A percentile compares a stretch with the other conserved stretches of the same genome.
Evolutionary conservation across 1,284 basidiomycete genomes (phyloP).

Genomic region (Coniferiporia sulphurascens): DNA sequence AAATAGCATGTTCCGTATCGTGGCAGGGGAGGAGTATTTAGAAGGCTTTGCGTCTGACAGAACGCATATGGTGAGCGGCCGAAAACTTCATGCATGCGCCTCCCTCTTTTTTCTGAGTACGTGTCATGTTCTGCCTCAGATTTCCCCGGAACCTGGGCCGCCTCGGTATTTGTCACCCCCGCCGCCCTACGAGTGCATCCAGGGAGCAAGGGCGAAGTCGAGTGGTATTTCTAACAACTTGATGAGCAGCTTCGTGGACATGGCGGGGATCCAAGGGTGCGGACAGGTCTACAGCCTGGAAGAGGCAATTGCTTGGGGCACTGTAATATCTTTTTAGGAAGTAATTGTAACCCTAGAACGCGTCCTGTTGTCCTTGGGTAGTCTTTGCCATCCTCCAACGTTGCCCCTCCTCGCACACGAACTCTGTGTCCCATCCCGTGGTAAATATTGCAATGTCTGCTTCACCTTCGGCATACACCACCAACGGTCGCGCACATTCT

Average conservation of each 20-base stretch:
- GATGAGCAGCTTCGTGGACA: conserved; percentile 56
- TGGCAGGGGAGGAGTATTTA: conserved; percentile 48
- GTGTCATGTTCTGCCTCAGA: not conserved
- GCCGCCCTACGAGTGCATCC: conserved; percentile 49
- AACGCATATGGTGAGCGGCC: conserved; percentile 62
- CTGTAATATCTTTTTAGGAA: not conserved
- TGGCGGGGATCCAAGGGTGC: conserved; percentile 33
- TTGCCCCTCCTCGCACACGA: not conserved
- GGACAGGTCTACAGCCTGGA: conserved; percentile 31
- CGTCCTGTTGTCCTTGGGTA: too few relatives aligned
- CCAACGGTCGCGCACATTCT: conserved; percentile 9
- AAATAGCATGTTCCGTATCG: conserved; percentile 40
- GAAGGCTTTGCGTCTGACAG: conserved; percentile 70
- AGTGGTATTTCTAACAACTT: conserved; percentile 50
- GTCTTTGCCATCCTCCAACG: too few relatives aligned
- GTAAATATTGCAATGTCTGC: conserved; percentile 10
- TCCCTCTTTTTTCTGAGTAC: not conserved
- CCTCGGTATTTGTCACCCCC: conserved; percentile 33
- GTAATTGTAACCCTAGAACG: too few relatives aligned
- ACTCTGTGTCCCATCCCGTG: not conserved
- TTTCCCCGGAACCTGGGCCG: conserved; percentile 1
- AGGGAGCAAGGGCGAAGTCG: conserved; percentile 40
- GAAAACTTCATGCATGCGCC: conserved; percentile 10
- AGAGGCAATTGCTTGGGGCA: conserved; percentile 4
- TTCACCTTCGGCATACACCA: conserved; percentile 1